These are phyloP conservation scores for Dictyostelium intermedium DNA, from an alignment of 78 protist genomes.

Conservation along the genomic window DNA sequence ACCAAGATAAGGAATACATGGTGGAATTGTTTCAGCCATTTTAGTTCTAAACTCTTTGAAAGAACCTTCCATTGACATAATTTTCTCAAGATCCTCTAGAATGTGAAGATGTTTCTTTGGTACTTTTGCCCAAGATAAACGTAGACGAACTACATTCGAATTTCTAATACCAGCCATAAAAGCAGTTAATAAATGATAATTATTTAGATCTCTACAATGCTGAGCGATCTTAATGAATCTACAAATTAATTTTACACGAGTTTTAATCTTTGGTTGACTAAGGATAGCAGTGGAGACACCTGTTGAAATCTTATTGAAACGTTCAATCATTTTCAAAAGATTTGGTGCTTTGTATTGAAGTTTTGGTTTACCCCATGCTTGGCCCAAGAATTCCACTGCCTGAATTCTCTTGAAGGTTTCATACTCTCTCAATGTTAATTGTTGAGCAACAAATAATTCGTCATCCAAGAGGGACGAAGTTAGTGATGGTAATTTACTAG, in stretches of 20 bases:
- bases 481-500: neutral
- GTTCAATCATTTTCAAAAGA: conserved; percentile 68
- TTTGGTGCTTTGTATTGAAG: conserved; percentile 79
- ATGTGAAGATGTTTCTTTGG: conserved; percentile 33
- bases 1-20: conserved; percentile 83
- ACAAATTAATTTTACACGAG: conserved; percentile 67
- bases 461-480: conserved; percentile 46
- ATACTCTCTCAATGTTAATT: conserved; percentile 48
- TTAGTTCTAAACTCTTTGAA: conserved; percentile 70
- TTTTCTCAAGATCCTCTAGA: conserved; percentile 61
- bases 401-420: conserved; percentile 71
- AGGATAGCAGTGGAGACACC: conserved; percentile 85
- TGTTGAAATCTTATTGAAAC: conserved; percentile 79
- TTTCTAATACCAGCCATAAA: conserved; percentile 75
- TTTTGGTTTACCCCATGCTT: conserved; percentile 82
- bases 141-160: conserved; percentile 55
- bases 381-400: conserved; percentile 67
- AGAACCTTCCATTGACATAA: conserved; percentile 81
- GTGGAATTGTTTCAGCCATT: conserved; percentile 72
- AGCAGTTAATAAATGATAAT: conserved; percentile 73
- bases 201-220: conserved; percentile 74
- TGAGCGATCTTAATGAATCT: conserved; percentile 80
- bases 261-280: conserved; percentile 30
- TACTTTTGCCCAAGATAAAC: conserved; percentile 62
- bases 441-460: conserved; percentile 68